Evolutionary conservation across 306 rosid genomes (phyloP).

Genomic region (Quercus rubra): DNA sequence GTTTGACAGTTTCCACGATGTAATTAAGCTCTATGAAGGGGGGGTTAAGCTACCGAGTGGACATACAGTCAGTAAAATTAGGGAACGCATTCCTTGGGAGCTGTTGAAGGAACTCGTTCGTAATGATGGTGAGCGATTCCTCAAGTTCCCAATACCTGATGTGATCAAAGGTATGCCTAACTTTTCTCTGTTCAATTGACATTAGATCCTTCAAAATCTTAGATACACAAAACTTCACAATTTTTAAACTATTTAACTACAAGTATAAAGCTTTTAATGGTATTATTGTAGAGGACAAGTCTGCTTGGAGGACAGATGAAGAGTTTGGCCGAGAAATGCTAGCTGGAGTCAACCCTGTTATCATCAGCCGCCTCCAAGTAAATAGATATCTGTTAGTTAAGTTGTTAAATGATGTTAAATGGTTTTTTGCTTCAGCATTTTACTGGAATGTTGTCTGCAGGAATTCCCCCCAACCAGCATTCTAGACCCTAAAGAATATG

Average conservation of each 20-base stretch:
- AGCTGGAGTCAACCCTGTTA: constrained; percentile 94
- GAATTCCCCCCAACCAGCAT: constrained; percentile 86
- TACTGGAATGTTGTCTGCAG: constrained; percentile 32
- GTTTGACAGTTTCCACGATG: constrained; percentile 73
- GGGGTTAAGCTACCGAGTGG: constrained; percentile 57
- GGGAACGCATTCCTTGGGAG: constrained; percentile 72
- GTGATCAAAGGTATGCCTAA: constrained; percentile 62
- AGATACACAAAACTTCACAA: neutral
- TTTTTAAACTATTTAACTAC: neutral
- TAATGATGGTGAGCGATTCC: constrained; percentile 76
- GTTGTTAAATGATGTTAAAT: neutral
- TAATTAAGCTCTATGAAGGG: constrained; percentile 60
- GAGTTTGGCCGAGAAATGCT: constrained; percentile 94
- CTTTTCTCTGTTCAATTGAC: neutral
- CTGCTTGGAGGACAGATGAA: constrained; percentile 93
- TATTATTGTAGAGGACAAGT: constrained; percentile 44
- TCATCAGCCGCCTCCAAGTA: constrained; percentile 69
- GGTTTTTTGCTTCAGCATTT: neutral
- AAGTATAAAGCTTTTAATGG: neutral
- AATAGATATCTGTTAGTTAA: neutral
- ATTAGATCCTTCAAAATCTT: neutral
- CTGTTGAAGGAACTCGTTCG: constrained; percentile 66
- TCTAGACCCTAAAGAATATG: constrained; percentile 55
- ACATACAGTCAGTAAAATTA: constrained; percentile 32
- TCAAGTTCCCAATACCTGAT: constrained; percentile 79